Conservation (phyloP, 495 filamentous ascomycete genomes). For the Tetracladium setigerum region DNA sequence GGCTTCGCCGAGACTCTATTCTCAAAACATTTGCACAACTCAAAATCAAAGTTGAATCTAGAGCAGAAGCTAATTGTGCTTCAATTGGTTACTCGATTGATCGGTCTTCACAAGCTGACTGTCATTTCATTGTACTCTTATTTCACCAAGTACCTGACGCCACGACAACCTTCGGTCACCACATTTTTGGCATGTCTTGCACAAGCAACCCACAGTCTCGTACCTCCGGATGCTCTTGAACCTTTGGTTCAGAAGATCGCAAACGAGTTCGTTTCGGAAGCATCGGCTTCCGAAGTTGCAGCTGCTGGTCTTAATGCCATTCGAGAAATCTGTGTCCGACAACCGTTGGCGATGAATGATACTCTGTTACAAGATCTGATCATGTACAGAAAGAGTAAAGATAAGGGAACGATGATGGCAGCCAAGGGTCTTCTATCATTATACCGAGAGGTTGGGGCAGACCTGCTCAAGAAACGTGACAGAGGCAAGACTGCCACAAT, state of each 20-base stretch:
- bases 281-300: slow-evolving; percentile 81
- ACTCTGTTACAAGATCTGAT: slow-evolving; percentile 94
- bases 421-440: slow-evolving; percentile 83
- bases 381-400: slow-evolving; percentile 93
- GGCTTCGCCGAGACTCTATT: slow-evolving; percentile 90
- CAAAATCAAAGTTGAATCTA: slow-evolving; percentile 78
- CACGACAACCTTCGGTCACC: slow-evolving; percentile 86
- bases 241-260: slow-evolving; percentile 92
- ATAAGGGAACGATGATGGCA: slow-evolving; percentile 97
- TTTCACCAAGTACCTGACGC: slow-evolving; percentile 77
- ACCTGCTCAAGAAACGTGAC: slow-evolving; percentile 84
- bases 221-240: slow-evolving; percentile 90
- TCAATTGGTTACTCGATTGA: slow-evolving; percentile 81
- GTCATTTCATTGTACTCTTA: slow-evolving; percentile 82
- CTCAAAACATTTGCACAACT: slow-evolving; percentile 80
- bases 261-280: slow-evolving; percentile 96
- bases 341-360: slow-evolving; percentile 91
- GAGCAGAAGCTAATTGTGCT: slow-evolving; percentile 85
- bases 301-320: slow-evolving; percentile 92
- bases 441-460: slow-evolving; percentile 82
- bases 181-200: slow-evolving; percentile 90
- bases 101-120: slow-evolving; percentile 86
- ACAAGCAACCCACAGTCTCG: slow-evolving; percentile 82
- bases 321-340: slow-evolving; percentile 83
- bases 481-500: slow-evolving; percentile 91